Evolutionary conservation across 2,329 filamentous ascomycete species (phyloP).

Genomic region (Aspergillus phoenicis): DNA sequence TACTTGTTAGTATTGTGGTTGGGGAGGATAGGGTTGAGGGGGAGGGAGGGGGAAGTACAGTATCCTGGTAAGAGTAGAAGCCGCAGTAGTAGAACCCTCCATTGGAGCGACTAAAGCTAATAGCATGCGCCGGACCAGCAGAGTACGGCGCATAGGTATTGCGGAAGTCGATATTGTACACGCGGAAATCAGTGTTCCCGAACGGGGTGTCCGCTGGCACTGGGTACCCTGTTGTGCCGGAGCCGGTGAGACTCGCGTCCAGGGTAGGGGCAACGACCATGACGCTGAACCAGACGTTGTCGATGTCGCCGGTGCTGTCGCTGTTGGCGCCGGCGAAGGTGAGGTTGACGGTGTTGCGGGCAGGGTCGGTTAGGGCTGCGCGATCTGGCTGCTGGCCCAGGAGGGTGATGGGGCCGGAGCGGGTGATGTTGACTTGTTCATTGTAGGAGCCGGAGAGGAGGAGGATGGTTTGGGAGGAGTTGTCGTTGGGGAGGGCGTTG

Average conservation of each 20-base stretch:
- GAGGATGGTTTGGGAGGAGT: constrained; percentile 57
- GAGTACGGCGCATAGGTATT: constrained; percentile 60
- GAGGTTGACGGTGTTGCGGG: constrained; percentile 57
- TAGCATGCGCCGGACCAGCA: constrained; percentile 61
- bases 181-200: constrained; percentile 64
- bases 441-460: constrained; percentile 63
- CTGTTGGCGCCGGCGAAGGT: constrained; percentile 61
- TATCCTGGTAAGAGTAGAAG: constrained; percentile 70
- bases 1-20: neutral
- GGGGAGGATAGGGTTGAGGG: neutral
- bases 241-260: constrained; percentile 63
- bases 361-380: constrained; percentile 46
- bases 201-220: constrained; percentile 65
- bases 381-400: constrained; percentile 57
- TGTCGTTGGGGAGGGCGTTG: constrained; percentile 49
- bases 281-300: constrained; percentile 65
- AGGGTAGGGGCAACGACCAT: constrained; percentile 66
- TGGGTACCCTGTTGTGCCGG: constrained; percentile 62
- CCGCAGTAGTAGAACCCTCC: constrained; percentile 68
- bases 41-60: constrained; percentile 39
- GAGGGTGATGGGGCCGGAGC: constrained; percentile 61
- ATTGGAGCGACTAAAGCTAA: constrained; percentile 65
- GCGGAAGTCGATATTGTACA: constrained; percentile 67
- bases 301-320: constrained; percentile 45
- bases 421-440: constrained; percentile 68